A percentile compares a stretch with the other conserved stretches of the same genome.
phyloP scores from a whole-genome alignment of 139 green algal genomes.

The Closterium sp. region DNA sequence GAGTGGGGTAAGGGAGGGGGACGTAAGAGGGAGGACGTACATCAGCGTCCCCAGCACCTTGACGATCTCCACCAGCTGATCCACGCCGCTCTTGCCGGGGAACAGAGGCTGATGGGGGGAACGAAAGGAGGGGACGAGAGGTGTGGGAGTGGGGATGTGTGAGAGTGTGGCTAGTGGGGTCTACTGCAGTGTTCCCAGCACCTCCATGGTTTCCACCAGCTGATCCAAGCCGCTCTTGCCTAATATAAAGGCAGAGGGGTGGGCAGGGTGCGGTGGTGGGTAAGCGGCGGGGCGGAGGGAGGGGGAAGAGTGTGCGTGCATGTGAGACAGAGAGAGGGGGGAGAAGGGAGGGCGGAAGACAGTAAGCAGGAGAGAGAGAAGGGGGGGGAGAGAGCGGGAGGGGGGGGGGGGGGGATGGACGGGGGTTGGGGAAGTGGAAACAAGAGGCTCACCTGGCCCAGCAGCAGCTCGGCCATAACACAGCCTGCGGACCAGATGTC shows the following conservation, averaged over 20 bases:
- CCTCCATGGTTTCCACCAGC: background rate
- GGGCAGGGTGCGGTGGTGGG: too few species aligned
- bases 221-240: background rate
- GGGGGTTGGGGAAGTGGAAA: background rate
- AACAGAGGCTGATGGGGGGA: slow-evolving; percentile 53
- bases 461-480: slow-evolving; percentile 96
- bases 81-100: slow-evolving; percentile 87
- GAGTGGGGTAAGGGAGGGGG: background rate
- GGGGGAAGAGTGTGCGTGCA: background rate
- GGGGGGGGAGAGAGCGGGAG: too few species aligned
- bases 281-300: too few species aligned
- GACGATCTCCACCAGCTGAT: slow-evolving; percentile 99
- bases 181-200: too few species aligned
- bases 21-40: background rate
- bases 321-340: background rate
- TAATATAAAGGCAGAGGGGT: background rate
- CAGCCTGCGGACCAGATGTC: slow-evolving; percentile 97
- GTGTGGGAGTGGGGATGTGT: background rate
- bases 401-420: too few species aligned
- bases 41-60: slow-evolving; percentile 80
- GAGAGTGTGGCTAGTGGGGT: background rate
- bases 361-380: background rate
- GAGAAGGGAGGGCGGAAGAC: too few species aligned
- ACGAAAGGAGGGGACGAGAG: too few species aligned
- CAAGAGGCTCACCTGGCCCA: slow-evolving; percentile 63